Evolutionary conservation across 2,329 filamentous ascomycete species (phyloP), one percentile per base, ranked within the genome.

Genomic region (Aspergillus novofumigatus): DNA sequence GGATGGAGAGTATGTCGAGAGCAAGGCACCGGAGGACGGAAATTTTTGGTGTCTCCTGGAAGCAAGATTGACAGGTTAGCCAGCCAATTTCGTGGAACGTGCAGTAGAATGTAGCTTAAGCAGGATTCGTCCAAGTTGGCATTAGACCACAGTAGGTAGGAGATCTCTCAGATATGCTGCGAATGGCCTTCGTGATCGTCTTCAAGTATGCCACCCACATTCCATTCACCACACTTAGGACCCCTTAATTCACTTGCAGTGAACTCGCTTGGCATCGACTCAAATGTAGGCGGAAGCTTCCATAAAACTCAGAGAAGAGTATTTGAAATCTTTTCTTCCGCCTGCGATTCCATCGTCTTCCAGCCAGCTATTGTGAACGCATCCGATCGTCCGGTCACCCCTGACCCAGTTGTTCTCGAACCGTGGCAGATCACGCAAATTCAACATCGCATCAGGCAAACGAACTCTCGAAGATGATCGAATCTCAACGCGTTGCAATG

Each of bases 1-100:
- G 64, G 61, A 62, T 57, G 56, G 62, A 61, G 62, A 59, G 53
- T 53, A 62, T 57, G 62, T 59, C 49, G 62, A 66, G 62, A 65
- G 62, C 61, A 59, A 57, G 21, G 44, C 21, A 26, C 49, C 53
- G 20, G 52, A 53, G 53, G 54, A 54, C 47, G 53, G 51, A 55
- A 63, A 59, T 59, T 51, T 56, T 57, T 62, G 59, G 58, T 63
- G 54, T 60, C 50, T 63, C 62, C 60, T 59, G 52, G 47, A 50
- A 50, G 52, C 26, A 49, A 55, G 9, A 52, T 55, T 54, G 53
- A 53, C 50, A 53, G 9, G 56, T 66, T 52, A 65, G 64, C 60
- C 52, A 59, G 41, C 54, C 28, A 50, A 44, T 53, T 44, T 52
- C 41, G 42, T 47, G 51, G 52, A 56, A 42, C 41, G 11, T 14